Conservation (phyloP, 345 rosid genomes). For the Eucalyptus sp. region DNA sequence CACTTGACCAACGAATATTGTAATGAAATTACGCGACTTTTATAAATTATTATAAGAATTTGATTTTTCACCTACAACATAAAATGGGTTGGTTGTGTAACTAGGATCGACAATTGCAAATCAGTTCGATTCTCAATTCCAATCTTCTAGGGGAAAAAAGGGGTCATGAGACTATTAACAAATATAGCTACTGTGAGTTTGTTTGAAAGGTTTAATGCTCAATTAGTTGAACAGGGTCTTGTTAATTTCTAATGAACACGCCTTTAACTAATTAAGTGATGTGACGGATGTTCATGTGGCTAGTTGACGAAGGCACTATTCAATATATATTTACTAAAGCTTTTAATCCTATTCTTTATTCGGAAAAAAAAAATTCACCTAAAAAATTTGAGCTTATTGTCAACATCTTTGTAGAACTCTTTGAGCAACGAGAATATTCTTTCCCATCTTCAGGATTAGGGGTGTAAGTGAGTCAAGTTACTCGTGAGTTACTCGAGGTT, state of each 20-base stretch:
- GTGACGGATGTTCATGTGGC: not conserved
- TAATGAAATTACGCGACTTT: not conserved
- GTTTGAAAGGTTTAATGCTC: not conserved
- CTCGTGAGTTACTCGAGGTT: not conserved
- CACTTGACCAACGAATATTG: not conserved
- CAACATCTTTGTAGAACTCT: not conserved
- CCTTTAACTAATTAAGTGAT: not conserved
- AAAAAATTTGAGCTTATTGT: not conserved
- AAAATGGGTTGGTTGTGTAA: not conserved
- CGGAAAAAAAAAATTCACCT: not conserved
- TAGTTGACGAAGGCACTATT: not conserved
- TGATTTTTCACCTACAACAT: not conserved
- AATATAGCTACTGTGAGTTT: not conserved
- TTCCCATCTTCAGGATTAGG: not conserved
- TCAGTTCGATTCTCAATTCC: not conserved
- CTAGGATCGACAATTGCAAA: not conserved
- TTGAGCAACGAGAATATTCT: not conserved
- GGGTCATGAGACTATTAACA: not conserved
- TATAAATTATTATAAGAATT: not conserved
- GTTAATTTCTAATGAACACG: not conserved
- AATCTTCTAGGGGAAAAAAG: not conserved
- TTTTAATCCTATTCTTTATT: not conserved
- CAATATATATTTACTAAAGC: not conserved
- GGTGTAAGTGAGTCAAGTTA: not conserved
- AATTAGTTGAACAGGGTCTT: not conserved